Conservation (phyloP, 2,329 filamentous ascomycete genomes). For the Akanthomyces uredinophilus region DNA sequence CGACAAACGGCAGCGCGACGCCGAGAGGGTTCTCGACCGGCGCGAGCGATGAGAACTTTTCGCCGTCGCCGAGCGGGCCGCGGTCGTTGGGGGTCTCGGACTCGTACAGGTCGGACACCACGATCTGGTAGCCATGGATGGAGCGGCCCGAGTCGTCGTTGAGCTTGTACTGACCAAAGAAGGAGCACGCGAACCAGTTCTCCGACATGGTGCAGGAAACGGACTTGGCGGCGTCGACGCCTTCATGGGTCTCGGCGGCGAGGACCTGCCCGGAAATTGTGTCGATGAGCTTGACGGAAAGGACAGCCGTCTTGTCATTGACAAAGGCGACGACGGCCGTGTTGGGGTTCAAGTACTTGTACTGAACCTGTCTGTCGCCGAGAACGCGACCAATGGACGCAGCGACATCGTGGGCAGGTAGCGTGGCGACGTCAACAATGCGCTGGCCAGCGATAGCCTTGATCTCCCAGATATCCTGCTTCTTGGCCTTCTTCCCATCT, state of each 20-base stretch:
- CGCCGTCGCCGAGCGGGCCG: slow-evolving; percentile 64
- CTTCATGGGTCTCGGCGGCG: slow-evolving; percentile 62
- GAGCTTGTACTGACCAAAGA: slow-evolving; percentile 58
- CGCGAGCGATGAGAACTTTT: slow-evolving; percentile 73
- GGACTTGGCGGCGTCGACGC: slow-evolving; percentile 67
- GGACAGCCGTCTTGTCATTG: slow-evolving; percentile 51
- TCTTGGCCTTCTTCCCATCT: slow-evolving; percentile 35
- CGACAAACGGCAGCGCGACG: slow-evolving; percentile 64
- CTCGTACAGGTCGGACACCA: slow-evolving; percentile 86
- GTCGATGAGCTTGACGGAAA: slow-evolving; percentile 77
- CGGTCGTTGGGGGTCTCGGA: slow-evolving; percentile 79
- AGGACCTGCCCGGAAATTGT: slow-evolving; percentile 79
- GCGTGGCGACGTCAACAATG: slow-evolving; percentile 62
- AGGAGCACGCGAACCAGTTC: slow-evolving; percentile 92
- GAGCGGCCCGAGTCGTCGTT: slow-evolving; percentile 47
- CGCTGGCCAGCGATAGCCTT: slow-evolving; percentile 59
- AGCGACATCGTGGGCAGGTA: slow-evolving; percentile 74
- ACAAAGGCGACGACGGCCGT: slow-evolving; percentile 69
- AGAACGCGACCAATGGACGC: slow-evolving; percentile 94
- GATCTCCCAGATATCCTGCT: slow-evolving; percentile 67
- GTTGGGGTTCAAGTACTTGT: slow-evolving; percentile 95
- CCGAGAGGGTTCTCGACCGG: slow-evolving; percentile 54
- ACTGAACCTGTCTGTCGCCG: slow-evolving; percentile 85
- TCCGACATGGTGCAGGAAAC: slow-evolving; percentile 79
- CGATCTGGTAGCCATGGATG: slow-evolving; percentile 79